These are phyloP conservation scores for Hypholoma sublateritium DNA, from an alignment of 768 basidiomycete genomes.

Conservation along the genomic window DNA sequence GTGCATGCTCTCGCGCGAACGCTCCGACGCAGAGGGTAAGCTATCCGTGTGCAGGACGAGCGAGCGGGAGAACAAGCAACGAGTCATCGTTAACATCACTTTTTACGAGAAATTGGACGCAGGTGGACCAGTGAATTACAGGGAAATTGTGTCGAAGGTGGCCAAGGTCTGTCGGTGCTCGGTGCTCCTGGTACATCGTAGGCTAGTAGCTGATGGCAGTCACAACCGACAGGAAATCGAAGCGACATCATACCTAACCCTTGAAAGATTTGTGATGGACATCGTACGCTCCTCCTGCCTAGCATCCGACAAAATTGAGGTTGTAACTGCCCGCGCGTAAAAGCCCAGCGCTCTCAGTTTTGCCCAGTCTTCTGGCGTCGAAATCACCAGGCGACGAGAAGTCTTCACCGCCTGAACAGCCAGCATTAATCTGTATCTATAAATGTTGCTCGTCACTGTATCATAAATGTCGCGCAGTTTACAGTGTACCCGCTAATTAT, in stretches of 20 bases:
- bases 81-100: slow-evolving; percentile 53
- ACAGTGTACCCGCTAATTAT: slow-evolving; percentile 35
- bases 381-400: slow-evolving; percentile 46
- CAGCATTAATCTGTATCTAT: background rate
- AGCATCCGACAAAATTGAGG: slow-evolving; percentile 28
- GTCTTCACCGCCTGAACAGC: slow-evolving; percentile 16
- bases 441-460: too few relatives aligned
- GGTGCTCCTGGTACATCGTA: background rate
- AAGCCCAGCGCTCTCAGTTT: slow-evolving; percentile 76
- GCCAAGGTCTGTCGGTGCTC: slow-evolving; percentile 24
- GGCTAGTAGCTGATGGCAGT: slow-evolving; percentile 3
- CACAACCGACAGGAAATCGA: slow-evolving; percentile 39
- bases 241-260: slow-evolving; percentile 51
- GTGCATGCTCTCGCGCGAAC: background rate
- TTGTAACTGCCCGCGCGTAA: slow-evolving; percentile 53
- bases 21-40: too few relatives aligned
- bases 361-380: slow-evolving; percentile 61
- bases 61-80: slow-evolving; percentile 65
- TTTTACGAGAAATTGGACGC: slow-evolving; percentile 33
- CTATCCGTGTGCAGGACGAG: background rate
- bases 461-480: too few relatives aligned
- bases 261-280: slow-evolving; percentile 56
- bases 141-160: slow-evolving; percentile 32
- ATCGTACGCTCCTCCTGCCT: slow-evolving; percentile 41
- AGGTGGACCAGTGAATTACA: slow-evolving; percentile 37